phyloP scores from a whole-genome alignment of 805 yeast genomes.

The Komagataella ulmi region DNA sequence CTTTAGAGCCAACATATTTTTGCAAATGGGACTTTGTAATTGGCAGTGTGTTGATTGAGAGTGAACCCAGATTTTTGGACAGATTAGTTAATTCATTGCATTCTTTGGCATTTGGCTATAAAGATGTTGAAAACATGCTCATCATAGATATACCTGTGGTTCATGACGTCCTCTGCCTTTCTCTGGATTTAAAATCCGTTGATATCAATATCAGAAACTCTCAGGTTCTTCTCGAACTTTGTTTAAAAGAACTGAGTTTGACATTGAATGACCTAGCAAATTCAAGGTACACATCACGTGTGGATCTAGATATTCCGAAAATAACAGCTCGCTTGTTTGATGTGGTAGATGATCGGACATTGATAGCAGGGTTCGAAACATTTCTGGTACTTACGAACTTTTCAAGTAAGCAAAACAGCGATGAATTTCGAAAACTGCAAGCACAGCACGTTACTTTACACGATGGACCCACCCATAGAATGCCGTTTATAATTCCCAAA shows the following conservation, averaged over 20 bases:
- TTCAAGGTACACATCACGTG: conserved; percentile 41
- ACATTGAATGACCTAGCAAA: conserved; percentile 61
- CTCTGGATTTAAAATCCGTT: conserved; percentile 37
- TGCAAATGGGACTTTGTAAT: conserved; percentile 83
- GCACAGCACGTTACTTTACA: conserved; percentile 51
- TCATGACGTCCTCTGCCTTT: conserved; percentile 57
- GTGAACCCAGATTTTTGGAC: conserved; percentile 30
- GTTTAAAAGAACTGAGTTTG: conserved; percentile 18
- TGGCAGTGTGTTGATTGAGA: conserved; percentile 42
- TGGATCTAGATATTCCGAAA: conserved; percentile 35
- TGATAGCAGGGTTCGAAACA: conserved; percentile 30
- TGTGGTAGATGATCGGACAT: conserved; percentile 3
- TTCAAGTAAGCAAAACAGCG: conserved; percentile 33
- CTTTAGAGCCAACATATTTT: conserved; percentile 73
- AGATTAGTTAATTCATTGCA: conserved; percentile 26
- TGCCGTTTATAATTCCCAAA: conserved; percentile 54
- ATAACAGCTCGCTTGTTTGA: conserved; percentile 17
- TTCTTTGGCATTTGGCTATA: conserved; percentile 48
- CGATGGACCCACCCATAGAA: conserved; percentile 77
- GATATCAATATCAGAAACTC: conserved; percentile 16
- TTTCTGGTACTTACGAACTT: conserved; percentile 49
- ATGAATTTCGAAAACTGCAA: conserved; percentile 36
- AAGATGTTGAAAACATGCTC: conserved; percentile 67
- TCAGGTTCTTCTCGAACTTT: conserved; percentile 7
- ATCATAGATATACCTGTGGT: conserved; percentile 39